Evolutionary conservation across 164 flowering plant genomes (phyloP).

Genomic region (Brasenia schreberi): DNA sequence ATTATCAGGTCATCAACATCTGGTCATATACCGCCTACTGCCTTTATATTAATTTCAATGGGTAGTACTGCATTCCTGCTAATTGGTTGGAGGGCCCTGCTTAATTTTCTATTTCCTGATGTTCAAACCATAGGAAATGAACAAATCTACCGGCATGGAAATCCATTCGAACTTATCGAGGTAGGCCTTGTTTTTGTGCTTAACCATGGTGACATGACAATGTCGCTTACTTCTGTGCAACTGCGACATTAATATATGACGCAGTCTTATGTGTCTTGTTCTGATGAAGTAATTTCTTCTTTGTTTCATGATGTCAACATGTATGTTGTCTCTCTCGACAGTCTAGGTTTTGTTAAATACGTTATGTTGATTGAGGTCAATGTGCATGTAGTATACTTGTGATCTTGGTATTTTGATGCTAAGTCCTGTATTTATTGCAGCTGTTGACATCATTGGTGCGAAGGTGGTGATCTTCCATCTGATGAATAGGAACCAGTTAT

Average conservation of each 20-base stretch:
- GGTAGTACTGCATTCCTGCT: conserved; percentile 78
- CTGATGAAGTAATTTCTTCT: no score
- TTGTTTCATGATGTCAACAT: no score
- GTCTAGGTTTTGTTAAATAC: no score
- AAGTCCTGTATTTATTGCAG: conserved; percentile 29
- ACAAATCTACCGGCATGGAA: conserved; percentile 53
- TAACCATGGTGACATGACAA: not conserved
- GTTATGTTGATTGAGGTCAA: no score
- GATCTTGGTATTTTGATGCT: not conserved
- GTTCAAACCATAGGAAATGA: conserved; percentile 50
- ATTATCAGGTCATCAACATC: conserved; percentile 41
- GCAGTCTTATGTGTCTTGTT: not conserved
- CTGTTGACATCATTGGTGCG: conserved; percentile 74
- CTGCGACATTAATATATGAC: not conserved
- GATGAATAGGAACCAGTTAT: not conserved
- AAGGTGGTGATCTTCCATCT: conserved; percentile 40
- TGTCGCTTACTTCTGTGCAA: not conserved
- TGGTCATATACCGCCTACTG: conserved; percentile 54
- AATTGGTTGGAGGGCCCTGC: conserved; percentile 80
- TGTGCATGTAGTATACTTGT: no score
- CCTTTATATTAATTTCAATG: conserved; percentile 60
- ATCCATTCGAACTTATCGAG: conserved; percentile 92
- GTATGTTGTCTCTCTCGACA: no score
- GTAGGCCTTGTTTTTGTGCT: conserved; percentile 17
- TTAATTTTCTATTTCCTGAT: conserved; percentile 34